Percentiles rank a stretch among this genome's conserved stretches.
Evolutionary conservation across 2,329 filamentous ascomycete genomes (phyloP).

Genomic region (Alternaria triticimaculans): DNA sequence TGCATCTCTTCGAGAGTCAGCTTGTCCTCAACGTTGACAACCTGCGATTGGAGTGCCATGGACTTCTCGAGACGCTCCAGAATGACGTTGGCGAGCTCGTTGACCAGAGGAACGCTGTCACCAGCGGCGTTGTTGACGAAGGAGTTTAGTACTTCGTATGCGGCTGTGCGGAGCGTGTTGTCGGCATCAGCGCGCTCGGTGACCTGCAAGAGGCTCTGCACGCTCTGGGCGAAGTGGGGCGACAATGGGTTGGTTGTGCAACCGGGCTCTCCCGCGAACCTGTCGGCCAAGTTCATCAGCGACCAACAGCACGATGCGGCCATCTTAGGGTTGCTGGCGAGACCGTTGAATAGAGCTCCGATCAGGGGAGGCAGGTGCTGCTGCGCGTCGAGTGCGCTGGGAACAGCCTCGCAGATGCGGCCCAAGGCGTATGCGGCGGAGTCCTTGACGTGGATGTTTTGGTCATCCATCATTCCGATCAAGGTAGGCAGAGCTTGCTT

Average conservation of each 20-base stretch:
- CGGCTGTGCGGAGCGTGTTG: constrained; percentile 88
- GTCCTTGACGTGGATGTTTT: constrained; percentile 87
- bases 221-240: constrained; percentile 90
- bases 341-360: constrained; percentile 84
- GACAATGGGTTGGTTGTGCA: constrained; percentile 83
- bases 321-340: constrained; percentile 94
- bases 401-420: constrained; percentile 92
- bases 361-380: constrained; percentile 86
- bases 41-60: constrained; percentile 85
- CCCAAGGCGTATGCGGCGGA: constrained; percentile 96
- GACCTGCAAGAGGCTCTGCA: constrained; percentile 82
- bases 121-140: constrained; percentile 91
- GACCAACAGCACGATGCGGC: constrained; percentile 99
- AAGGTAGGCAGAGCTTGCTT: constrained; percentile 93
- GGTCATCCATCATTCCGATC: constrained; percentile 91
- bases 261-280: constrained; percentile 87
- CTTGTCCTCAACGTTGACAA: constrained; percentile 95
- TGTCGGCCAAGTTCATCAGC: constrained; percentile 95
- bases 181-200: constrained; percentile 85
- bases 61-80: constrained; percentile 91
- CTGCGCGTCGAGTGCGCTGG: constrained; percentile 85
- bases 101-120: constrained; percentile 82
- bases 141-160: constrained; percentile 94
- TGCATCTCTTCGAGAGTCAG: constrained; percentile 98
- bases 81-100: constrained; percentile 83